Conservation (phyloP, 306 rosid species). For the Cercis canadensis region DNA sequence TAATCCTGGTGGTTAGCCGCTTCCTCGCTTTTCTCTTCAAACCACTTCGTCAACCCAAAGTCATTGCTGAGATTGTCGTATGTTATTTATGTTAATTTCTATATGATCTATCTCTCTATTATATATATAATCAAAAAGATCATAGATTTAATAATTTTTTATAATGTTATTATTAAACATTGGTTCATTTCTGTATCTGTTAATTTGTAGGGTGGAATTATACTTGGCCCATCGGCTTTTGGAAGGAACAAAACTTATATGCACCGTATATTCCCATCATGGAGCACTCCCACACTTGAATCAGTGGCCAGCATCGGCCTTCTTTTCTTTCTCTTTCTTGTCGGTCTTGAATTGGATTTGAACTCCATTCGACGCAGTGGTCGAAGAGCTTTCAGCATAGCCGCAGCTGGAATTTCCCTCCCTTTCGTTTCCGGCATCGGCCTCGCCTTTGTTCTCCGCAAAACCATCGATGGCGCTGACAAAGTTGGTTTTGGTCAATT, state of each 20-base stretch:
- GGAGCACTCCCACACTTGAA: conserved; percentile 69
- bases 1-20: conserved; percentile 55
- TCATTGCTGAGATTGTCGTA: conserved; percentile 66
- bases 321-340: conserved; percentile 63
- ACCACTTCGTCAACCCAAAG: conserved; percentile 73
- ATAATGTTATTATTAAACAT: not conserved
- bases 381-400: conserved; percentile 50
- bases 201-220: conserved; percentile 61
- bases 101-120: too few species aligned
- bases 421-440: conserved; percentile 66
- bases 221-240: conserved; percentile 67
- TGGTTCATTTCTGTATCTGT: not conserved
- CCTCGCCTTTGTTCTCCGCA: conserved; percentile 51
- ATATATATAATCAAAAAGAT: too few species aligned
- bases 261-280: conserved; percentile 51
- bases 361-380: conserved; percentile 63
- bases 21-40: conserved; percentile 60
- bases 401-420: conserved; percentile 58
- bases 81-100: not conserved
- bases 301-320: conserved; percentile 68
- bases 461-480: conserved; percentile 55
- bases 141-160: not conserved
- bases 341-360: conserved; percentile 65
- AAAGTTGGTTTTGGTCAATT: conserved; percentile 53
- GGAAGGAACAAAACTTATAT: conserved; percentile 53